Conservation (phyloP, 1,284 basidiomycete species). For the Meripilus lineatus region DNA sequence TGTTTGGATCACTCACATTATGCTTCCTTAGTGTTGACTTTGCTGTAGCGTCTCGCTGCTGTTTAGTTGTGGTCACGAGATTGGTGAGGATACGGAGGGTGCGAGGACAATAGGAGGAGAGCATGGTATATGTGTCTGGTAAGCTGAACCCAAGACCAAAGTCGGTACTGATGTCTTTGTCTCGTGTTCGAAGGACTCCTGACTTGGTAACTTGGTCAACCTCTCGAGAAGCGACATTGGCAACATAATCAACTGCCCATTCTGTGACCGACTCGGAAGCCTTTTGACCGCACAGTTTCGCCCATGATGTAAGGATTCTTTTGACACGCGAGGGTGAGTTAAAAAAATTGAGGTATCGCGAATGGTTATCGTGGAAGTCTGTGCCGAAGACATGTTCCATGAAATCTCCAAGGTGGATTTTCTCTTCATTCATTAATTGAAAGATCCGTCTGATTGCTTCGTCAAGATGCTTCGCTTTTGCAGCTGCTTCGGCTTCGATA, state of each 20-base stretch:
- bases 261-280: neutral
- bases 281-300: neutral
- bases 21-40: neutral
- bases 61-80: neutral
- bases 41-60: neutral
- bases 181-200: neutral
- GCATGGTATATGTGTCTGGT: neutral
- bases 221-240: neutral
- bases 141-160: neutral
- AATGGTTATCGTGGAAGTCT: neutral
- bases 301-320: neutral
- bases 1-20: neutral
- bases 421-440: neutral
- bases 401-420: neutral
- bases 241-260: constrained; percentile 5
- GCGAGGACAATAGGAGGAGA: neutral
- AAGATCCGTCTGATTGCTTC: neutral
- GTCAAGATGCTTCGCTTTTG: neutral
- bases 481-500: neutral
- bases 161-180: neutral
- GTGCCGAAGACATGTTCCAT: neutral
- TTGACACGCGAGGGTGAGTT: neutral
- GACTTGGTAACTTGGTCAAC: neutral
- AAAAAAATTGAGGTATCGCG: neutral
- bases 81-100: neutral